Evolutionary conservation across 2,329 filamentous ascomycete genomes (phyloP), one percentile per base, ranked within the genome.

Genomic region (Aspergillus tanneri): DNA sequence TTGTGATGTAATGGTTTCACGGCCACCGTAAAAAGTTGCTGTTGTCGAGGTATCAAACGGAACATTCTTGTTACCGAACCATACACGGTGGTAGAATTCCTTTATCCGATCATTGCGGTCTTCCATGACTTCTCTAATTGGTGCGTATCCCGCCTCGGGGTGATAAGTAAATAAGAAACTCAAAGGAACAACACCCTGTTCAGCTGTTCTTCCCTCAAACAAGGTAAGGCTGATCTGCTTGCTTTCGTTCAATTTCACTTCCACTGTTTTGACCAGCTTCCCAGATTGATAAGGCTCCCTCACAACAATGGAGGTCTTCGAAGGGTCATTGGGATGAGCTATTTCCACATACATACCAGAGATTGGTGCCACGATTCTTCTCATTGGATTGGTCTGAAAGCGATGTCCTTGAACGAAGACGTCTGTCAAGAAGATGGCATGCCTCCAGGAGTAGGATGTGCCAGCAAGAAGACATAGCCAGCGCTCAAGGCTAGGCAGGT

Each of bases 31-130:
- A 65, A 99, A 99, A 59, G 84, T 85, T 65, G 88, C 87, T 5
- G 89, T 91, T 43, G 96, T 88, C 27, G 88, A 79, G 12, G 87
- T 86, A 62, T 96, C 86, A 46, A 96, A 88, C 46, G 95, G 86
- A 42, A 95, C 80, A 35, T 80, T 73, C 64, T 96, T 91, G 51
- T 91, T 81, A 34, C 90, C 93, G 62, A 99, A 99, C 93, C 93
- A 99, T 57, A 95, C 86, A 60, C 86, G 85, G 84, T 95, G 99
- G 80, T 99, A 99, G 71, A 99, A 99, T 72, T 96, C 89, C 79
- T 99, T 99, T 78, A 99, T 97, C 56, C 90, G 88, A 67, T 99
- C 92, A 68, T 99, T 99, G 65, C 93, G 90, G 46, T 83, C 87
- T 27, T 90, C 83, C 93, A 99, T 99, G 55, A 97, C 87, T 72